Base-by-base conservation (phyloP, 805 yeast genomes). In the Cyberlindnera petersonii region DNA sequence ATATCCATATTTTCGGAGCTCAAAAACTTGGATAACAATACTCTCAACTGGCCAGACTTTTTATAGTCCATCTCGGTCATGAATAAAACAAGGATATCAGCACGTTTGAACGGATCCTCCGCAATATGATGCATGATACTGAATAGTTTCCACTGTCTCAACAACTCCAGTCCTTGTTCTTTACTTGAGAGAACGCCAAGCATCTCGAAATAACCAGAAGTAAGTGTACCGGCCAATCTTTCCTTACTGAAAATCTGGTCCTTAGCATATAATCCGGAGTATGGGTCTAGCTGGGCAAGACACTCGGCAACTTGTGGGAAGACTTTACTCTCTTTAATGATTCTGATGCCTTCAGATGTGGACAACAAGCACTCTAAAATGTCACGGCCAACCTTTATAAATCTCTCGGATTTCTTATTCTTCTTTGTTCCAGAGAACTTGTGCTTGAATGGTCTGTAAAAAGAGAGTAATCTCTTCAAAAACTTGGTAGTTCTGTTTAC, bases 231-330 rank as follows among this genome's bases (percentile, higher is more conserved):
- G 26, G 75, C 75, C 31, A 91, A 59, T 26, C 85, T 64, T 3
- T 62, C 63, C 29, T 67, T 69, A 2, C 86, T 76, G 40, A 91
- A 76, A 2, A 91, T 72, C 11, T 95, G 93, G 33, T 83, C 91
- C 2, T 73, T 63, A 0, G 93, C 78, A 4, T 71, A 63, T 23
- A 86, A 74, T 1, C 94, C 94, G 55, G 88, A 80, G 56, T 68
- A 71, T 1, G 91, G 91, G 52, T 85, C 94, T 16, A 86, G 65
- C 58, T 86, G 95, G 0, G 93, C 93, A 29, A 91, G 66, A 35
- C 94, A 80, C 50, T 93, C 96, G 0, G 95, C 88, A 36, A 91
- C 71, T 56, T 91, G 98, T 2, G 95, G 85, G 24, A 91, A 59
- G 7, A 89, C 67, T 60, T 93, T 89, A 59, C 83, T 87, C 39